Evolutionary conservation across 2,329 filamentous ascomycete genomes (phyloP).

Genomic region (Aspergillus sergii): DNA sequence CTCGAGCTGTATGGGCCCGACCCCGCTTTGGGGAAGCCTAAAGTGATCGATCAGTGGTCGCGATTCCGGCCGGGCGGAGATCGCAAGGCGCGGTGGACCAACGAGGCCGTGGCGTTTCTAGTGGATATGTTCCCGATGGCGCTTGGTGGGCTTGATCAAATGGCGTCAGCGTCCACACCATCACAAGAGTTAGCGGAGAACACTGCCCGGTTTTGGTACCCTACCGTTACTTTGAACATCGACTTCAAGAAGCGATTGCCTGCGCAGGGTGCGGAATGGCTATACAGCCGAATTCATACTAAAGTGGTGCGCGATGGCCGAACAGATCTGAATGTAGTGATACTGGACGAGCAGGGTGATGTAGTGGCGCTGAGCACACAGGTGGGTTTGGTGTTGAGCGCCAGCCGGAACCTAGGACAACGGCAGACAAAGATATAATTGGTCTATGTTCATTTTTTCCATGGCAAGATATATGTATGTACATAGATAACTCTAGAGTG

Average conservation of each 20-base stretch:
- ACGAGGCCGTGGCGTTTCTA: constrained; percentile 65
- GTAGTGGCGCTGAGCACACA: constrained; percentile 70
- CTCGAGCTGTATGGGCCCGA: constrained; percentile 51
- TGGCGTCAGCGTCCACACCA: constrained; percentile 35
- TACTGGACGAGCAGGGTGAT: constrained; percentile 66
- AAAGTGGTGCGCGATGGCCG: constrained; percentile 72
- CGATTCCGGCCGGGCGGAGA: constrained; percentile 57
- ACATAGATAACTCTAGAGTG: not conserved
- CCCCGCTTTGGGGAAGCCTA: constrained; percentile 23
- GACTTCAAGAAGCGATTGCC: constrained; percentile 76
- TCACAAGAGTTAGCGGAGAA: constrained; percentile 25
- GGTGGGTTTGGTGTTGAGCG: constrained; percentile 64
- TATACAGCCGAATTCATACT: constrained; percentile 66
- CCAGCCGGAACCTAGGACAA: constrained; percentile 63
- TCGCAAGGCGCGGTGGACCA: constrained; percentile 58
- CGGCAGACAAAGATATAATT: constrained; percentile 35
- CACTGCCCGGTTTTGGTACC: constrained; percentile 66
- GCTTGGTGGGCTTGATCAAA: constrained; percentile 53
- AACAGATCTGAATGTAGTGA: constrained; percentile 72
- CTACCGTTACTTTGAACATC: constrained; percentile 73
- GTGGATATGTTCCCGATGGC: constrained; percentile 71
- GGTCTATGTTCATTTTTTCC: constrained; percentile 6
- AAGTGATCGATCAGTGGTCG: constrained; percentile 67
- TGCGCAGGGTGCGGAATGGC: constrained; percentile 68
- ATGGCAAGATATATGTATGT: constrained; percentile 16